Evolutionary conservation across 176 grass and related monocot genomes (phyloP), one percentile per base, ranked within the genome.

Genomic region (Zea luxurians): DNA sequence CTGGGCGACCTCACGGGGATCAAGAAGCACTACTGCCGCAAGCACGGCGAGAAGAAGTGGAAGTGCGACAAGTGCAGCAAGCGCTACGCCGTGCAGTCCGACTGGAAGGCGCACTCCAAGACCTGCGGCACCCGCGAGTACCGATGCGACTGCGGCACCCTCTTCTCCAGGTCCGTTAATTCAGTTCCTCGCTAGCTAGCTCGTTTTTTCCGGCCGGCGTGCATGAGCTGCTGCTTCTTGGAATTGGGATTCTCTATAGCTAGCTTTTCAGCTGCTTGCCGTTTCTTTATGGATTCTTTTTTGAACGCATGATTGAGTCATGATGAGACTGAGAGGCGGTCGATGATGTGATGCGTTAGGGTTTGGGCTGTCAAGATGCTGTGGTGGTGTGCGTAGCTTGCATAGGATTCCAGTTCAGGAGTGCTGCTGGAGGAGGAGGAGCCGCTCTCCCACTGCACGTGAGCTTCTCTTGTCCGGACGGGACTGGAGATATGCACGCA

Each of bases 21-120:
- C 89, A 98, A 98, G 86, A 99, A 99, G 83, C 96, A 99, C 86
- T 99, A 60, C 88, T 93, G 90, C 90, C 96, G 96, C 58, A 99
- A 99, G 92, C 96, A 99, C 86, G 96, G 96, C 58, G 96, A 99
- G 90, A 99, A 99, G 90, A 99, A 99, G 90, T 99, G 96, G 96
- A 94, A 94, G 80, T 99, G 96, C 66, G 96, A 95, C 75, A 99
- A 99, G 91, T 99, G 96, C 90, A 87, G 86, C 75, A 99, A 99
- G 81, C 90, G 92, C 81, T 99, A 99, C 70, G 96, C 96, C 13
- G 96, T 99, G 27, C 96, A 99, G 87, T 95, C 92, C 4, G 96
- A 99, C 82, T 99, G 96, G 96, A 99, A 99, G 92, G 96, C 96
- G 2, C 96, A 99, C 81, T 91, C 96, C 58, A 99, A 99, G 84